Evolutionary conservation across 2,329 filamentous ascomycete genomes (phyloP).

Genomic region (Pseudogymnoascus sp.): DNA sequence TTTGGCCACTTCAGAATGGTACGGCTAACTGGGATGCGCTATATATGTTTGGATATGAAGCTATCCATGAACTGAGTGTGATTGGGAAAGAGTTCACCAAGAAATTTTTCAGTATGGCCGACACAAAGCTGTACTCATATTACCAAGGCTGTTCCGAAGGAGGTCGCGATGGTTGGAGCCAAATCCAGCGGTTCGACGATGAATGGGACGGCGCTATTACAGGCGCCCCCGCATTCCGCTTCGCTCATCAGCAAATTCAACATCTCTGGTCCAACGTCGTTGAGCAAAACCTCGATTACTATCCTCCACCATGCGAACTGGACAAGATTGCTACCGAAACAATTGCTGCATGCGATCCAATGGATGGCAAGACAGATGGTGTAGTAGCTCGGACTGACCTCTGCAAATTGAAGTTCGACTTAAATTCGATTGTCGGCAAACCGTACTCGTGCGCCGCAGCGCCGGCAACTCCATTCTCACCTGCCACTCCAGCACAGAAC

Average conservation of each 20-base stretch:
- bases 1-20: constrained; percentile 32
- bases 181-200: constrained; percentile 33
- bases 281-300: constrained; percentile 35
- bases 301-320: constrained; percentile 38
- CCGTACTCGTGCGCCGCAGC: constrained; percentile 36
- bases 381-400: constrained; percentile 43
- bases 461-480: not conserved
- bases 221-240: constrained; percentile 40
- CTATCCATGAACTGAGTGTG: constrained; percentile 29
- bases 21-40: constrained; percentile 31
- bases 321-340: constrained; percentile 45
- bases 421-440: constrained; percentile 38
- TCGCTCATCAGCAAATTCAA: constrained; percentile 36
- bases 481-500: constrained; percentile 10
- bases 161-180: constrained; percentile 41
- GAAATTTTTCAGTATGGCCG: constrained; percentile 32
- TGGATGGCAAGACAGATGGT: constrained; percentile 47
- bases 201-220: constrained; percentile 38
- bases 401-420: constrained; percentile 38
- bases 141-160: constrained; percentile 42
- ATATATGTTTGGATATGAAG: constrained; percentile 34
- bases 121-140: constrained; percentile 37
- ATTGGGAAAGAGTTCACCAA: constrained; percentile 37
- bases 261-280: constrained; percentile 33
- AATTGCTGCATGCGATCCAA: constrained; percentile 44